These are phyloP conservation scores for Fusarium sterilihyphosum DNA, from an alignment of 2,329 filamentous ascomycete species.

Conservation along the genomic window DNA sequence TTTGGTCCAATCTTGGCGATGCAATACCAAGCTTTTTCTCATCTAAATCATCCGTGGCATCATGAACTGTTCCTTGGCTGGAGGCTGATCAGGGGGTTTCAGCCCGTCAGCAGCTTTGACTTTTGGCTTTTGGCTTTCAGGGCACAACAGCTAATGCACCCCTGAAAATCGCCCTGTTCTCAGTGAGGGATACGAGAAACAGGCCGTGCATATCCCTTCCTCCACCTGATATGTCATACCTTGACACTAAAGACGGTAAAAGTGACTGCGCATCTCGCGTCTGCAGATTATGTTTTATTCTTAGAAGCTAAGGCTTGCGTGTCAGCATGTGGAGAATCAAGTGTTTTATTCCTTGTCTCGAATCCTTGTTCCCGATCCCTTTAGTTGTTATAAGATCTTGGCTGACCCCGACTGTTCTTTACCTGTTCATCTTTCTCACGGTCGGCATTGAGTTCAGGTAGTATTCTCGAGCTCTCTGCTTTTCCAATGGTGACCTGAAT, in stretches of 20 bases:
- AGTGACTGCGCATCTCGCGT: conserved; percentile 10
- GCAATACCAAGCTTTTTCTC: conserved; percentile 3
- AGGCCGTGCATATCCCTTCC: conserved; percentile 24
- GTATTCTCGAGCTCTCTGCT: neutral
- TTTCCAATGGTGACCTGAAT: conserved; percentile 24
- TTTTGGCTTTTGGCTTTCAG: neutral
- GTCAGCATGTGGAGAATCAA: conserved; percentile 16
- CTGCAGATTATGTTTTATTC: conserved; percentile 23
- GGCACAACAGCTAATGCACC: neutral
- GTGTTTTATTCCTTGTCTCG: conserved; percentile 22
- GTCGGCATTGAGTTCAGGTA: neutral
- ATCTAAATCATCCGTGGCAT: neutral
- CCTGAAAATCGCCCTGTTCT: conserved; percentile 16
- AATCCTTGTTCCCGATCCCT: conserved; percentile 17
- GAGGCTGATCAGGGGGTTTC: conserved; percentile 18
- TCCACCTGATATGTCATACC: conserved; percentile 16
- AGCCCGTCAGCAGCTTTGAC: conserved; percentile 7
- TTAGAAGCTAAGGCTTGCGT: conserved; percentile 28
- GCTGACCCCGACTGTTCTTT: conserved; percentile 1
- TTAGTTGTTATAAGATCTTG: conserved; percentile 25
- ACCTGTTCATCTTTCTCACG: neutral
- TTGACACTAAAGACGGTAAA: neutral
- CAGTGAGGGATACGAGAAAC: neutral
- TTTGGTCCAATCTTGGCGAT: neutral
- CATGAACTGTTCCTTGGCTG: neutral